Base-by-base conservation (phyloP, 768 basidiomycete genomes). In the Macrolepiota dolichaula region DNA sequence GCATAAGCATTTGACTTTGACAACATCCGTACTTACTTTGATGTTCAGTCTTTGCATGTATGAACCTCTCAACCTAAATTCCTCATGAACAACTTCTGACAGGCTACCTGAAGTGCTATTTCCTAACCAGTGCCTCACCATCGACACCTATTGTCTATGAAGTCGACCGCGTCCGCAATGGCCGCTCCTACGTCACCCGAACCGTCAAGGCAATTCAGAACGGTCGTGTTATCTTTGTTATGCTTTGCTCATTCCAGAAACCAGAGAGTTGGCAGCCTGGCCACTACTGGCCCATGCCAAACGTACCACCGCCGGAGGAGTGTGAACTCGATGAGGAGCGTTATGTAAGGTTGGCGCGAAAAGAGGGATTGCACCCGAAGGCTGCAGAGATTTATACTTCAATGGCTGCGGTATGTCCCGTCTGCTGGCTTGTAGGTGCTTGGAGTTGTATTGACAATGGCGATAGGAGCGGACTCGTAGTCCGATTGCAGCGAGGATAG, bases 231-330 rank as follows among this genome's bases (percentile, higher is more conserved):
- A 74, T 82, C 54, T 82, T 82, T 70, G 79, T 88, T 44, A 77
- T 93, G 74, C 69, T 91, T 62, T 93, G 90, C 71, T 94, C 92
- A 4, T 94, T 92, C 78, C 91, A 94, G 63, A 80, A 77, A 55
- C 88, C 89, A 2, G 92, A 94, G 68, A 84, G 85, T 10, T 85
- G 84, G 82, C 91, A 92, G 68, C 89, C 86, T 1, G 70, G 75
- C 9, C 79, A 86, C 65, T 87, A 90, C 61, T 87, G 84, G 81
- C 73, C 82, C 2, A 86, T 89, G 81, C 91, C 91, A 0, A 59
- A 71, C 12, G 76, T 79, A 17, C 83, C 83, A 9, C 68, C 80
- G 4, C 86, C 90, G 0, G 88, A 91, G 35, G 75, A 85, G 19
- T 91, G 89, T 66, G 80, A 81, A 56, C 74, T 83, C 22, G 84